phyloP scores from a whole-genome alignment of 495 filamentous ascomycete genomes.

The Trichoderma virens region DNA sequence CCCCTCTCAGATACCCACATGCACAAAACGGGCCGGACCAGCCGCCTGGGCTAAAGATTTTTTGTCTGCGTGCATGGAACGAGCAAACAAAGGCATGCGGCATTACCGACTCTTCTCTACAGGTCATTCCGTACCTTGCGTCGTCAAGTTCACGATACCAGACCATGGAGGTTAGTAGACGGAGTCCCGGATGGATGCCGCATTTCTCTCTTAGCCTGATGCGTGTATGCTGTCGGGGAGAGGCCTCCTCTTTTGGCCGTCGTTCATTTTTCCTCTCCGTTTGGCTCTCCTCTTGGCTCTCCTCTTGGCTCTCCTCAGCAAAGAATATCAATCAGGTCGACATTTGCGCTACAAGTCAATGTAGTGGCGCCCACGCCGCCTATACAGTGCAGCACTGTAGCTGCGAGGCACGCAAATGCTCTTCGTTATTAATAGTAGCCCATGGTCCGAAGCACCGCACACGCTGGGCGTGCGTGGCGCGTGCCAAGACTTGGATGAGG shows the following conservation, averaged over 20 bases:
- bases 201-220: too few species aligned
- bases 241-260: too few species aligned
- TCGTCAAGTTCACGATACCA: too few species aligned
- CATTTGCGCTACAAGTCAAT: too few species aligned
- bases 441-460: not conserved
- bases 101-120: not conserved
- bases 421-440: not conserved
- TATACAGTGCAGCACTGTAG: not conserved
- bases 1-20: not conserved
- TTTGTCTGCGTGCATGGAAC: not conserved
- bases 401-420: not conserved
- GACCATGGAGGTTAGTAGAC: too few species aligned
- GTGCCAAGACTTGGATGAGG: not conserved
- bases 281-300: too few species aligned
- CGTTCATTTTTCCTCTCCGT: too few species aligned
- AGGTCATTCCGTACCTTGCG: not conserved
- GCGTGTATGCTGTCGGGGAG: too few species aligned
- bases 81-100: not conserved
- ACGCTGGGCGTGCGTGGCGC: not conserved
- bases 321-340: too few species aligned
- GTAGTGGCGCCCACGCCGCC: too few species aligned
- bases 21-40: conserved; percentile 7
- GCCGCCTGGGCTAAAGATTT: not conserved
- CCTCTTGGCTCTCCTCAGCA: too few species aligned
- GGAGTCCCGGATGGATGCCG: too few species aligned